phyloP scores from a whole-genome alignment of 140 eudicot species.

The Flaveria floridana region DNA sequence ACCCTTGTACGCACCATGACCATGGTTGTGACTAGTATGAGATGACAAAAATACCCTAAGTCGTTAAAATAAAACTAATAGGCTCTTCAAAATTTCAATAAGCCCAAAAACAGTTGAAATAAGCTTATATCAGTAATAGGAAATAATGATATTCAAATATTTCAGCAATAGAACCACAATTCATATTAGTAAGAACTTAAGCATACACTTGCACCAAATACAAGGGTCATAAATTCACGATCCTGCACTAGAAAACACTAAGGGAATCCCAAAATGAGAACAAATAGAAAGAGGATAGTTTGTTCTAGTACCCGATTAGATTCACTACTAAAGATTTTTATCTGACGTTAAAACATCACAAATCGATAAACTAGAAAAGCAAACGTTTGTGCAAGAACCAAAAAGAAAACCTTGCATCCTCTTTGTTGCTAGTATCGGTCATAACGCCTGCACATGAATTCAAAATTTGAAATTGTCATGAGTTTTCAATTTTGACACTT shows the following conservation, averaged over 20 bases:
- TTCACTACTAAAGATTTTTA: not conserved
- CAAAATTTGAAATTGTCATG: not conserved
- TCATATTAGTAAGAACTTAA: not conserved
- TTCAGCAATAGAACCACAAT: not conserved
- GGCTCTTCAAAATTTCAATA: not conserved
- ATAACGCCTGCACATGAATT: slow-evolving; percentile 49
- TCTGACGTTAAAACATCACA: slow-evolving; percentile 15
- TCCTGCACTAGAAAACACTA: slow-evolving; percentile 25
- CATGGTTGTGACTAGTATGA: too few relatives aligned
- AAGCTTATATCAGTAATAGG: too few relatives aligned
- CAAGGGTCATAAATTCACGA: slow-evolving; percentile 9
- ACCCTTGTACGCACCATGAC: too few relatives aligned
- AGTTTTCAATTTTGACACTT: not conserved
- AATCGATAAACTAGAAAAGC: slow-evolving; percentile 1
- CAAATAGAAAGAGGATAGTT: slow-evolving; percentile 20
- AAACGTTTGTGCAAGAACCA: slow-evolving; percentile 18
- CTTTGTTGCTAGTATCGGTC: slow-evolving; percentile 52
- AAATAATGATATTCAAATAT: not conserved
- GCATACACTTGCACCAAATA: slow-evolving; percentile 24
- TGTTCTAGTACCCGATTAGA: slow-evolving; percentile 12
- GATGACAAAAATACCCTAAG: too few relatives aligned
- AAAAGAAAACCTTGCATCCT: slow-evolving; percentile 18
- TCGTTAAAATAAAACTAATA: not conserved
- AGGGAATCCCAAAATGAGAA: slow-evolving; percentile 13
- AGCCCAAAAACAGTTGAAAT: too few relatives aligned